phyloP scores from a whole-genome alignment of 2,329 filamentous ascomycete species.

The Rutstroemia sp. region DNA sequence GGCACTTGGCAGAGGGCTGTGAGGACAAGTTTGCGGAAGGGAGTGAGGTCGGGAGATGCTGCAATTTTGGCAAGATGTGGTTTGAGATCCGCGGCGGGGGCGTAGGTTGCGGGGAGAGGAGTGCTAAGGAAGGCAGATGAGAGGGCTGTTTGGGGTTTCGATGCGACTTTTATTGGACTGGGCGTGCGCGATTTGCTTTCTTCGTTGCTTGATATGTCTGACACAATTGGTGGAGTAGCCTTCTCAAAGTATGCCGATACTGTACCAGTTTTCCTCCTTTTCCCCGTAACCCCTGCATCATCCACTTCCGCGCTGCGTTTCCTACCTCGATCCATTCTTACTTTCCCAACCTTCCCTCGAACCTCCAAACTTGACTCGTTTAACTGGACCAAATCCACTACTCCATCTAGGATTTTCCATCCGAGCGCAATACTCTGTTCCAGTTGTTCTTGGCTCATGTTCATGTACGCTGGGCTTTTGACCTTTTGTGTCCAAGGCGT shows the following conservation, averaged over 20 bases:
- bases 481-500: slow-evolving; percentile 36
- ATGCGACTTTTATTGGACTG: background rate
- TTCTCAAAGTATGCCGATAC: background rate
- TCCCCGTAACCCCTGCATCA: background rate
- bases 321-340: background rate
- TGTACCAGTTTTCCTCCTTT: background rate
- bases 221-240: background rate
- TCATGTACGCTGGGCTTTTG: slow-evolving; percentile 35
- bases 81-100: background rate
- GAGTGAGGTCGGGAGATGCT: slow-evolving; percentile 30
- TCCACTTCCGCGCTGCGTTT: slow-evolving; percentile 8
- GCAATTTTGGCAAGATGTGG: slow-evolving; percentile 22
- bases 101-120: slow-evolving; percentile 32
- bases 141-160: background rate
- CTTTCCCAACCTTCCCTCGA: slow-evolving; percentile 23
- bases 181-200: background rate
- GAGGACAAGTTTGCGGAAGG: slow-evolving; percentile 61
- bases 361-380: slow-evolving; percentile 34
- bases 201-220: background rate
- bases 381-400: slow-evolving; percentile 32
- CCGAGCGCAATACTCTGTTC: slow-evolving; percentile 32
- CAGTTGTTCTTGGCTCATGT: slow-evolving; percentile 36
- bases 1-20: slow-evolving; percentile 71
- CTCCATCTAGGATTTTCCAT: slow-evolving; percentile 31
- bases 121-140: slow-evolving; percentile 26